phyloP scores from a whole-genome alignment of 106 monocot species.

The Chionographis japonica region DNA sequence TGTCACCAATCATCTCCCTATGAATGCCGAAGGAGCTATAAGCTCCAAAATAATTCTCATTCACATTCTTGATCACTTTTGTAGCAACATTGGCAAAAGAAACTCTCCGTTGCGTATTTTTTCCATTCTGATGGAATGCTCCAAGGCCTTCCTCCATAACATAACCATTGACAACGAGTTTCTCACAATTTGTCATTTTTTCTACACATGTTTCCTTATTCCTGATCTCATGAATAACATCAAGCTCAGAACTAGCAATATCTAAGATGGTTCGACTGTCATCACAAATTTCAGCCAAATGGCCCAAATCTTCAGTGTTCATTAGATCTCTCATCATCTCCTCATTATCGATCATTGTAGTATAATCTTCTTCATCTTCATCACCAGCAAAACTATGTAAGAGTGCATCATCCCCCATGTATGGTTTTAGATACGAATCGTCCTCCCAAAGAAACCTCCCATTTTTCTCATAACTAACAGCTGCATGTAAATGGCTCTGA shows the following conservation, averaged over 20 bases:
- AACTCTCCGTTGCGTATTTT: constrained; percentile 42
- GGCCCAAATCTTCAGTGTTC: constrained; percentile 11
- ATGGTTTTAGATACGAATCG: constrained; percentile 81
- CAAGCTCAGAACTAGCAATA: constrained; percentile 4
- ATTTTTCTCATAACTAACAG: constrained; percentile 16
- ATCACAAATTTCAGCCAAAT: constrained; percentile 17
- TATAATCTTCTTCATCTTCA: constrained; percentile 48
- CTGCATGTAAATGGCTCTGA: constrained; percentile 43
- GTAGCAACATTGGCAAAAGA: constrained; percentile 55
- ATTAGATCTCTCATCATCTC: constrained; percentile 40
- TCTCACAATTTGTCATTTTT: constrained; percentile 4
- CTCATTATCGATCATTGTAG: constrained; percentile 35
- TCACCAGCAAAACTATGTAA: constrained; percentile 62
- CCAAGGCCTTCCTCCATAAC: constrained; percentile 4
- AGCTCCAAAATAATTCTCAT: constrained; percentile 79
- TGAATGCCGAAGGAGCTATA: constrained; percentile 96
- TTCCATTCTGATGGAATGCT: constrained; percentile 14
- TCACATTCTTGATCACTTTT: constrained; percentile 56
- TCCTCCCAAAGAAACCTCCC: constrained; percentile 51
- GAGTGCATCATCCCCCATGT: constrained; percentile 68
- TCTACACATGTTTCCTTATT: neutral
- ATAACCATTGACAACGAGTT: constrained; percentile 8
- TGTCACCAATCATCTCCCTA: constrained; percentile 94
- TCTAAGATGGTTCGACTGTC: constrained; percentile 4
- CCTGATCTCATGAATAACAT: constrained; percentile 6